Conservation (phyloP, 2,329 filamentous ascomycete species). For the Colletotrichum neosansevieriae region DNA sequence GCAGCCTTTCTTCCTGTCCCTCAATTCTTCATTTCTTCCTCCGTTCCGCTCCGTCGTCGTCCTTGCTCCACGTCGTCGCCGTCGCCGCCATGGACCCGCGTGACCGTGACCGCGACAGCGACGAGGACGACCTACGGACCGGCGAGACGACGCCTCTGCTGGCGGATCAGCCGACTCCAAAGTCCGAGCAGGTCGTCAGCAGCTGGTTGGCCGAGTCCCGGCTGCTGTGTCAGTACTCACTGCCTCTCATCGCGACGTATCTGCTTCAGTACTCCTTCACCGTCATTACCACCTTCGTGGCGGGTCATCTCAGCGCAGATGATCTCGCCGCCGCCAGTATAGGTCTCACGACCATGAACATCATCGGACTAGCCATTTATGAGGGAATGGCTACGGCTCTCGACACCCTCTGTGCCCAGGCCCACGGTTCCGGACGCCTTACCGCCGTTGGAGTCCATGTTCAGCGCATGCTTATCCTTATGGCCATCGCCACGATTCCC, state of each 20-base stretch:
- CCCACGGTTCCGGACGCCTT: slow-evolving; percentile 62
- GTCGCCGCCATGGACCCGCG: slow-evolving; percentile 25
- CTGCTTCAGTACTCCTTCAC: slow-evolving; percentile 63
- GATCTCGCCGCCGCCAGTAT: slow-evolving; percentile 65
- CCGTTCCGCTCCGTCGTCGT: slow-evolving; percentile 17
- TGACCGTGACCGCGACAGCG: slow-evolving; percentile 1
- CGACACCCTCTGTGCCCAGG: slow-evolving; percentile 64
- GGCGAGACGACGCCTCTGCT: slow-evolving; percentile 35
- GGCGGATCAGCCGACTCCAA: slow-evolving; percentile 30
- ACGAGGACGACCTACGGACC: slow-evolving; percentile 25
- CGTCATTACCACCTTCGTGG: slow-evolving; percentile 63
- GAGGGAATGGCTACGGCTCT: slow-evolving; percentile 64
- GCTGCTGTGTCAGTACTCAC: slow-evolving; percentile 50
- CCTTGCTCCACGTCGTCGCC: not conserved
- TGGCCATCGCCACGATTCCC: slow-evolving; percentile 59
- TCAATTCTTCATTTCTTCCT: not conserved
- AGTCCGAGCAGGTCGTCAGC: slow-evolving; percentile 28
- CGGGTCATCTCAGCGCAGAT: slow-evolving; percentile 64
- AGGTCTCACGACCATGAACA: slow-evolving; percentile 66
- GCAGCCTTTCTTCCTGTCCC: not conserved
- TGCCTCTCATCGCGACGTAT: slow-evolving; percentile 65
- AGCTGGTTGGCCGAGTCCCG: slow-evolving; percentile 33
- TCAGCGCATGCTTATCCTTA: slow-evolving; percentile 64
- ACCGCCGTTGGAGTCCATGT: slow-evolving; percentile 63
- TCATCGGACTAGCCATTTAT: slow-evolving; percentile 63